Percentiles rank a stretch among this genome's conserved stretches.
These are phyloP conservation scores for Metschnikowia dekortorum DNA, from an alignment of 805 yeast species.

Conservation along the genomic window DNA sequence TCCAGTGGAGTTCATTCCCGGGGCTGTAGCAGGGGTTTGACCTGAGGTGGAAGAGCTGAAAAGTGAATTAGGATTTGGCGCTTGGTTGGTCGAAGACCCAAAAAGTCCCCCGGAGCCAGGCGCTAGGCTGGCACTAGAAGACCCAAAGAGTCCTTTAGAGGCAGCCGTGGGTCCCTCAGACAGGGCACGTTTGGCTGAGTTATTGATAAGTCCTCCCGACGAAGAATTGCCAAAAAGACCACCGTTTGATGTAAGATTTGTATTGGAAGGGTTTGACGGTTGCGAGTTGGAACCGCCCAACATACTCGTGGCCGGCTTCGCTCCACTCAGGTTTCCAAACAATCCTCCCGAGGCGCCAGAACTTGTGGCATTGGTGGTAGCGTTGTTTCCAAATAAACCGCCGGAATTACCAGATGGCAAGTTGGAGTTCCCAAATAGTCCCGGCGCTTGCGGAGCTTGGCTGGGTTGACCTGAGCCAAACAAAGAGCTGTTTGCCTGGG, in stretches of 20 bases:
- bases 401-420: not conserved
- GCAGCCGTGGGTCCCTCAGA: constrained; percentile 4
- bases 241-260: not conserved
- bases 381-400: not conserved
- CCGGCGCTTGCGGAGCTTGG: not conserved
- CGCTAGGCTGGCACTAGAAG: not conserved
- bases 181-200: constrained; percentile 1
- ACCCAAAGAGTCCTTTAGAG: not conserved
- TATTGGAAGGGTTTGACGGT: not conserved
- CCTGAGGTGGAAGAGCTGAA: constrained; percentile 17
- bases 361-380: not conserved
- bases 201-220: constrained; percentile 6
- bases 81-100: not conserved
- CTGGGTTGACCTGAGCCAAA: not conserved
- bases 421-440: constrained; percentile 6
- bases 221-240: constrained; percentile 6
- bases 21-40: not conserved
- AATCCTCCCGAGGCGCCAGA: constrained; percentile 2
- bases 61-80: constrained; percentile 18
- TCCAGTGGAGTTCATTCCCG: not conserved
- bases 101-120: constrained; percentile 3
- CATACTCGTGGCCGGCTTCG: not conserved
- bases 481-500: constrained; percentile 1
- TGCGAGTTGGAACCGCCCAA: constrained; percentile 1
- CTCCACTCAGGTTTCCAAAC: constrained; percentile 3